Conservation (phyloP, 306 rosid species). For the Chamaecrista fasciculata region DNA sequence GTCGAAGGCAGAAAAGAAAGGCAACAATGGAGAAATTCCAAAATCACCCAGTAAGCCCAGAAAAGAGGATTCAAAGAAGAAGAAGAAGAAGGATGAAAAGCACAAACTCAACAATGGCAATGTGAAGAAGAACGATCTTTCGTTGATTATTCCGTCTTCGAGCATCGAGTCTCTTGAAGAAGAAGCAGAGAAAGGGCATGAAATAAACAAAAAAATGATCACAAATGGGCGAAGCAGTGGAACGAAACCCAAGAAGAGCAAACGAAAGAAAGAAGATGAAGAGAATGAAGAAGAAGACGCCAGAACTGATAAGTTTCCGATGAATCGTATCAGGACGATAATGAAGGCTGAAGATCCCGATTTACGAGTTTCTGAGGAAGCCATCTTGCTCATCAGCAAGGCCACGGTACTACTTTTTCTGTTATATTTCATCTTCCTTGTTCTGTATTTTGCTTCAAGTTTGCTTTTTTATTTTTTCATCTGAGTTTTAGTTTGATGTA, state of each 20-base stretch:
- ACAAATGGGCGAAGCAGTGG: conserved; percentile 22
- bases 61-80: conserved; percentile 1
- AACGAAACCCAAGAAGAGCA: conserved; percentile 31
- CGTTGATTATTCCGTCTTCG: conserved; percentile 16
- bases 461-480: background rate
- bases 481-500: background rate
- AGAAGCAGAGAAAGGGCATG: background rate
- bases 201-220: conserved; percentile 10
- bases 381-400: conserved; percentile 61
- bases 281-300: conserved; percentile 46
- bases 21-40: conserved; percentile 33
- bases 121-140: conserved; percentile 10
- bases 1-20: conserved; percentile 34
- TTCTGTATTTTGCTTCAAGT: background rate
- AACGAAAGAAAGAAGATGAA: conserved; percentile 22
- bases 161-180: conserved; percentile 32
- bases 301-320: conserved; percentile 53
- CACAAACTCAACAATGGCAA: conserved; percentile 47
- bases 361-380: conserved; percentile 63
- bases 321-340: conserved; percentile 73
- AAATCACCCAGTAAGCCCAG: conserved; percentile 4
- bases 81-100: background rate
- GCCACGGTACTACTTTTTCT: conserved; percentile 58
- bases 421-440: background rate
- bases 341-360: conserved; percentile 53